Base-by-base conservation (phyloP, 257 asterid species). In the Solanum verrucosum region DNA sequence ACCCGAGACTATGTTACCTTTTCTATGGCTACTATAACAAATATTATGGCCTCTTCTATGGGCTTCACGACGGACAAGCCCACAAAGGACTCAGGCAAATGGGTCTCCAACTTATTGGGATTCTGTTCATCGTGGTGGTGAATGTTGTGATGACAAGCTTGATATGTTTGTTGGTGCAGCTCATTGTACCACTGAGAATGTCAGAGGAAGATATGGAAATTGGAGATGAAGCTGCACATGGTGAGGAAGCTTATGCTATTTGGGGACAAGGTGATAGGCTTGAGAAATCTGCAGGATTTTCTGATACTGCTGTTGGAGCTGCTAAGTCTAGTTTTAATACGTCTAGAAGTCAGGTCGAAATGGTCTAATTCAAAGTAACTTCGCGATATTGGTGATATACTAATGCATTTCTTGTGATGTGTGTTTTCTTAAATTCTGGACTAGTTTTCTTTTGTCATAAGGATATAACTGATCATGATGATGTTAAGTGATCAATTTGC, bases 141-240 rank as follows among this genome's bases (percentile, higher is more conserved):
- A 94, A 94, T 25, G 72, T 93, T 60, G 93, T 93, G 33, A 90
- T 81, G 23, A 94, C 96, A 6, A 93, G 94, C 73, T 89, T 94
- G 70, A 67, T 94, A 23, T 94, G 98, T 83, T 72, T 92, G 0
- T 5, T 93, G 10, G 92, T 94, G 37, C 88, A 86, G 12, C 37
- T 91, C n/a, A 35, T 93, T 29, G 95, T 94, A 74, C 96, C 98
- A 3, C 68, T 93, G 23, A 93, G 96, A 79, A 94, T 94, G 96
- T 73, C 91, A 0, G 96, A 94, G 87, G 96, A 94, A 37, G 98
- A 94, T 16, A 91, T 94, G 95, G 96, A 93, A 85, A 85, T 94
- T 11, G 98, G 98, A 7, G 98, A 94, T 72, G 96, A 94, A 29
- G 98, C 96, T 23, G 96, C 96, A 4, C 98, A 94, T 44, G 98